phyloP scores from a whole-genome alignment of 179 eudicot genomes.

The Gypsophila paniculata region DNA sequence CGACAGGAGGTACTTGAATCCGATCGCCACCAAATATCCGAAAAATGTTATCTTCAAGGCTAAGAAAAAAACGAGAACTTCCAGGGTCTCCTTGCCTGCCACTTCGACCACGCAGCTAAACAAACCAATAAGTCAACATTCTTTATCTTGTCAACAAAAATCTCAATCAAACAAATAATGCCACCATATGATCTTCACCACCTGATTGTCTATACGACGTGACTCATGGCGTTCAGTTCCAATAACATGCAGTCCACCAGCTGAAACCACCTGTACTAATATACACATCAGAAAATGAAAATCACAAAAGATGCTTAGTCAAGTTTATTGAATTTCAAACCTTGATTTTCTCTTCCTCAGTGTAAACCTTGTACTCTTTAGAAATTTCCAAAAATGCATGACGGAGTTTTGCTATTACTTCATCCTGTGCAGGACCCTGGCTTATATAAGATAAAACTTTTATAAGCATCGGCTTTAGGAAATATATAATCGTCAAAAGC shows the following conservation, averaged over 20 bases:
- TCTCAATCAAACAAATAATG: background rate
- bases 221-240: conserved; percentile 99
- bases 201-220: conserved; percentile 99
- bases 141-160: conserved; percentile 13
- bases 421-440: conserved; percentile 93
- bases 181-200: conserved; percentile 22
- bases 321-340: conserved; percentile 29
- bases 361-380: conserved; percentile 72
- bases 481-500: conserved; percentile 1
- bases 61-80: conserved; percentile 95
- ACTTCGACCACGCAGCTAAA: conserved; percentile 95
- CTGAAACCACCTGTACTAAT: conserved; percentile 62
- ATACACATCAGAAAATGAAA: conserved; percentile 15
- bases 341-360: conserved; percentile 76
- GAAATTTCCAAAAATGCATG: conserved; percentile 60
- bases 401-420: conserved; percentile 76
- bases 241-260: conserved; percentile 96
- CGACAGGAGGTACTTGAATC: conserved; percentile 58
- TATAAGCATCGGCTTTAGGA: background rate
- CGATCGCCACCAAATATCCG: conserved; percentile 98
- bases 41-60: conserved; percentile 97
- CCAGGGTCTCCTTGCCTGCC: conserved; percentile 99
- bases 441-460: conserved; percentile 12
- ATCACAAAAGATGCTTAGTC: background rate
- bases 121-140: conserved; percentile 4